phyloP scores from a whole-genome alignment of 2,329 filamentous ascomycete genomes.

The Lachnellula cervina region DNA sequence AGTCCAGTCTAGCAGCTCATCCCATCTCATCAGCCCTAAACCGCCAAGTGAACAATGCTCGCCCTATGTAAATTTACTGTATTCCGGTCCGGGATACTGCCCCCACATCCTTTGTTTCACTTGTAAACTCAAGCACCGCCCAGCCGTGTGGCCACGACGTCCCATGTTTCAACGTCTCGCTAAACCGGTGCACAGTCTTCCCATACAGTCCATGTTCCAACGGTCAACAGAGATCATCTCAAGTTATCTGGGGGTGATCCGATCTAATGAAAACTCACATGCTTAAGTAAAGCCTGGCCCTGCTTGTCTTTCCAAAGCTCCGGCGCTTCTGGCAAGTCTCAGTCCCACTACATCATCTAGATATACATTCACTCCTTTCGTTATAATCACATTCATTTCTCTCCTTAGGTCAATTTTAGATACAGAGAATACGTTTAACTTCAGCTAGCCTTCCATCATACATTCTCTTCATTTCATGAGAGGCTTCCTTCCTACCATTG shows the following conservation, averaged over 20 bases:
- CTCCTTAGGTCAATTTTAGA: background rate
- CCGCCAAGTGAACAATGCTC: background rate
- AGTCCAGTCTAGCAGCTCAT: too few relatives aligned
- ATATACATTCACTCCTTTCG: background rate
- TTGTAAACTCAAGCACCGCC: background rate
- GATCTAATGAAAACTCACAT: background rate
- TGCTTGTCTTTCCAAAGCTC: background rate
- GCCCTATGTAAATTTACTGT: too few relatives aligned
- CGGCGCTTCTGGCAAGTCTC: conserved; percentile 1
- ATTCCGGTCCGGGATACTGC: background rate
- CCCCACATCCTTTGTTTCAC: background rate
- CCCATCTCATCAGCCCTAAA: background rate
- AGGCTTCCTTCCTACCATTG: background rate
- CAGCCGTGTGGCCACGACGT: background rate
- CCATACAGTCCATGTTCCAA: background rate
- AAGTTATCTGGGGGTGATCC: background rate
- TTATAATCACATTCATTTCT: background rate
- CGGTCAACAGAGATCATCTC: background rate
- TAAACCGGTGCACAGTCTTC: background rate
- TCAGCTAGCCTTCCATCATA: background rate
- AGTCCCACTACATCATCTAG: background rate
- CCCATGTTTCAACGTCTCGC: background rate
- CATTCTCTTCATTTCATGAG: background rate
- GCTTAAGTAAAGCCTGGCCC: background rate
- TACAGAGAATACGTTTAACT: background rate